Base-by-base conservation (phyloP, 192 early-diverging fungal species). In the Entophlyctis helioformis region DNA sequence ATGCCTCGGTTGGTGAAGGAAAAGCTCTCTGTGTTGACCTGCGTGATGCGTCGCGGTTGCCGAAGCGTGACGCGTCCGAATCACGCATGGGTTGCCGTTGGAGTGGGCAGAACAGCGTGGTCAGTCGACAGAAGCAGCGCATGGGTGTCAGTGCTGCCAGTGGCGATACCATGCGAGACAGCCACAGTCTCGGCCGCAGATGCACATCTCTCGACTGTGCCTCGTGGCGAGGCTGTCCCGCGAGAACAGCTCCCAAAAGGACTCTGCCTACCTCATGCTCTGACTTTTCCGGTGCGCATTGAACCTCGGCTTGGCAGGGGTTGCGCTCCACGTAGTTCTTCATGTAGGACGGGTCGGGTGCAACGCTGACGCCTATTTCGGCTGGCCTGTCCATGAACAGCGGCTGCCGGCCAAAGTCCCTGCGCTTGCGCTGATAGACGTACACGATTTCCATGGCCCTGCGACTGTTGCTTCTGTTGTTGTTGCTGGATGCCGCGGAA, bases 371-470 rank as follows among this genome's bases (percentile, higher is more conserved):
- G 0, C 35, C 42, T 9, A 71, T 39, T 16, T 60, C 50, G 9
- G 60, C 61, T 8, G 48, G 57, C 10, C 61, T 42, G 49, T 78
- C 70, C 31, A 51, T 20, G 51, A 78, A 62, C 34, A 54, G 54
- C 16, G 70, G 51, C 45, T 77, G 76, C 37, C 62, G 60, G 24
- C 76, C 76, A 64, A 76, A 78, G 38, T 78, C 76, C 20, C 51
- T 46, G 27, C 73, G 60, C 51, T 78, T 78, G 39, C 46, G 41
- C 44, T 78, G 76, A 44, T 77, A 78, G 9, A 78, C 76, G 47
- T 77, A 77, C 1, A 78, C 76, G 39, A 78, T 64, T 49, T 78
- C 76, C 76, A 78, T 78, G 18, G 15, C 35, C 21, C n/a, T n/a
- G n/a, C n/a, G n/a, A n/a, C n/a, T n/a, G n/a, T n/a, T n/a, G n/a